Conservation (phyloP, 805 yeast genomes). For the Huiozyma naganishii region DNA sequence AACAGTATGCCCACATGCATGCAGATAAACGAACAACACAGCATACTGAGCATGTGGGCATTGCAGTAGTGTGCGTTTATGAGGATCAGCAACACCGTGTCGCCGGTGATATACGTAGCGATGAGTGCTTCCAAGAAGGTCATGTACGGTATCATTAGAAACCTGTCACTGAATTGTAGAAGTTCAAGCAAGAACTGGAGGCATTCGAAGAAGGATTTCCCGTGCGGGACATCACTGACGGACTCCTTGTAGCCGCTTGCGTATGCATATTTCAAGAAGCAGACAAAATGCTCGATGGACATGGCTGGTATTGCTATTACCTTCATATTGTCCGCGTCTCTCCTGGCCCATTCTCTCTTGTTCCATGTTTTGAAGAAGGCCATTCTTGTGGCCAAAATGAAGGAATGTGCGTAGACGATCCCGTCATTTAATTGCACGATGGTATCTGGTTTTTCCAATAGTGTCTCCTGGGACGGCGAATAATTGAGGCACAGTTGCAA, state of each 20-base stretch:
- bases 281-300: conserved; percentile 32
- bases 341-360: conserved; percentile 41
- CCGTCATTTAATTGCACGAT: conserved; percentile 39
- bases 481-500: not conserved
- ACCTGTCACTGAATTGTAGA: conserved; percentile 50
- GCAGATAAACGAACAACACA: conserved; percentile 59
- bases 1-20: conserved; percentile 54
- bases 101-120: conserved; percentile 43
- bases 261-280: conserved; percentile 44
- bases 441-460: conserved; percentile 29
- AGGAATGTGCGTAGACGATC: conserved; percentile 35
- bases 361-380: conserved; percentile 53
- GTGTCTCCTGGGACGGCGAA: not conserved
- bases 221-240: conserved; percentile 12
- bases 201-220: conserved; percentile 5
- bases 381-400: conserved; percentile 44
- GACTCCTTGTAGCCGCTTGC: conserved; percentile 31
- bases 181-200: conserved; percentile 38
- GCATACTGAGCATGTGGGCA: conserved; percentile 45
- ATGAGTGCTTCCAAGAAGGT: conserved; percentile 50
- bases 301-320: conserved; percentile 34
- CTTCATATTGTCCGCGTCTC: conserved; percentile 6
- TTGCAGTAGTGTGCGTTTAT: conserved; percentile 41
- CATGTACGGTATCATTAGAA: conserved; percentile 49
- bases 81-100: conserved; percentile 49